Base-by-base conservation (phyloP, 495 filamentous ascomycete genomes). In the Neurospora hispaniola region DNA sequence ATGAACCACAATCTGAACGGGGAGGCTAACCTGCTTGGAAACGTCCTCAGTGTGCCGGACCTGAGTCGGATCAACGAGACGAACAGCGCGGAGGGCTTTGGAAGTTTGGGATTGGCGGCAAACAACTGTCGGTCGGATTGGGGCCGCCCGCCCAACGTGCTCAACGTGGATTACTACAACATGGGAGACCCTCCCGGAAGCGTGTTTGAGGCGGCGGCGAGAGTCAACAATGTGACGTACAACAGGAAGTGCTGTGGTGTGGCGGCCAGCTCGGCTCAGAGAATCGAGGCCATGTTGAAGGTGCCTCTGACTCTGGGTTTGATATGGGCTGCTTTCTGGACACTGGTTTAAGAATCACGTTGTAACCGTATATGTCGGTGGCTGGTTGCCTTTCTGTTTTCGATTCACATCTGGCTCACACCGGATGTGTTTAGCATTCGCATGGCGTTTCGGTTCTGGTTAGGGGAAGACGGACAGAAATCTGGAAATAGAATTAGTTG, bases 1-100 rank as follows among this genome's bases (percentile, higher is more conserved):
- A 92, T 93, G 73, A 98, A 98, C 76, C 95, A 98, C 80, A 97
- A 97, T 78, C 82, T 97, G 35, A 96, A 97, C 78, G 81, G 90
- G 62, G 86, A 94, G 75, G 82, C 96, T 42, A 85, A 84, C 42
- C 76, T 94, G 48, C 85, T 87, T 0, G 88, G 89, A 6, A 71
- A 84, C 16, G 83, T 81, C 48, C 79, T 96, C 75, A 80, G 96
- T n/a, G 90, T 97, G 72, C 94, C 94, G 4, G 92, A 94, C 75
- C 89, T 86, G 0, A 86, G 88, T 7, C 74, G 84, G 39, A 78
- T 95, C 16, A 89, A 90, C 68, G 76, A 83, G 46, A 97, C 93
- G 9, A 97, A 97, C 79, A 89, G 84, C 0, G 84, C 83, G 5
- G 87, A 81, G 11, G 90, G 90, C 10, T 80, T 76, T 31, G 92